Conservation (phyloP, 768 basidiomycete species). For the Auriscalpium microsporum region DNA sequence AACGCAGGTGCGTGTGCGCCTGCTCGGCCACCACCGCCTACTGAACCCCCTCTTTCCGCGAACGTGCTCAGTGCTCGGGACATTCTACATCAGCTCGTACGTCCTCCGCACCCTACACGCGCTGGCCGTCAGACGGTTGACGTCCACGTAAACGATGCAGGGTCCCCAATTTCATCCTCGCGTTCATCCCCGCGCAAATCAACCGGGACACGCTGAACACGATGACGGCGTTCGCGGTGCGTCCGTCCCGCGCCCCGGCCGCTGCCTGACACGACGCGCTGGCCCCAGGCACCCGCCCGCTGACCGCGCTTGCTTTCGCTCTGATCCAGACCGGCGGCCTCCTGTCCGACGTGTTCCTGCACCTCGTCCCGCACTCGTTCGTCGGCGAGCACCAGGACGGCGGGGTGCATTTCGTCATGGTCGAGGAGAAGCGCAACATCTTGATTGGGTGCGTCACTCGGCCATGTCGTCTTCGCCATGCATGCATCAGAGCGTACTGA, state of each 20-base stretch:
- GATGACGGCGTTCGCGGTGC: conserved; percentile 88
- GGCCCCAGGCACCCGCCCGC: conserved; percentile 2
- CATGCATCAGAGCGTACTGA: not conserved
- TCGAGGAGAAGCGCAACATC: conserved; percentile 88
- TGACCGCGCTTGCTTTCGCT: conserved; percentile 1
- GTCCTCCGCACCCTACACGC: conserved; percentile 23
- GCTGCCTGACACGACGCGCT: not conserved
- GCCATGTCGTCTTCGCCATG: not conserved
- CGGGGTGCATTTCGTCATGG: conserved; percentile 70
- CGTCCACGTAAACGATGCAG: conserved; percentile 28
- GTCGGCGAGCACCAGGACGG: conserved; percentile 77
- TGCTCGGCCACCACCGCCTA: not conserved
- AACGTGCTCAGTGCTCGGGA: conserved; percentile 56
- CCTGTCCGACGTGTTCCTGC: conserved; percentile 87
- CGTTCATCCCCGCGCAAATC: conserved; percentile 87
- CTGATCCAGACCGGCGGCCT: conserved; percentile 69
- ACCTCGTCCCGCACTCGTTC: conserved; percentile 86
- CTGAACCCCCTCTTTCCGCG: not conserved
- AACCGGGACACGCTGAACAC: conserved; percentile 80
- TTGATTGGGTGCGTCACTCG: conserved; percentile 60
- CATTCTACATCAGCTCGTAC: conserved; percentile 95
- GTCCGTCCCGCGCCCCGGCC: conserved; percentile 19
- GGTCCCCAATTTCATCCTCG: conserved; percentile 90
- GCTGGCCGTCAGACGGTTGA: too few species aligned
- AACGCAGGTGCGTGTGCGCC: conserved; percentile 48